Evolutionary conservation across 768 basidiomycete genomes (phyloP), one percentile per base, ranked within the genome.

Genomic region (Psilocybe tampanensis): DNA sequence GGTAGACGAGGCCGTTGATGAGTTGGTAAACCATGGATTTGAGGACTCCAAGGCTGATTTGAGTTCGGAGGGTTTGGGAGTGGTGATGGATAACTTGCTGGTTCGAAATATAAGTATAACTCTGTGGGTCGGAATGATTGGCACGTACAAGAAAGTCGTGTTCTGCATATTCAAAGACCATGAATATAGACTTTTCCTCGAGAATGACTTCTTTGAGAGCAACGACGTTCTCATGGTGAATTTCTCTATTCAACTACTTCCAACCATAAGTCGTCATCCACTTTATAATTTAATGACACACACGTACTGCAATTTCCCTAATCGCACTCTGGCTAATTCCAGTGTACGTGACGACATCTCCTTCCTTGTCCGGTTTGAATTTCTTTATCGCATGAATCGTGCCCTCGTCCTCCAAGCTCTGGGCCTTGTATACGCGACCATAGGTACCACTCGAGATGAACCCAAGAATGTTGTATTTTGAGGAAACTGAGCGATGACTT

Each of bases 61-160:
- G 77, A 7, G 82, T 77, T 8, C 97, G 90, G 2, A 95, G 80
- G 1, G 89, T 90, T 69, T 96, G 93, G 11, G 94, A 93, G 69
- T 98, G 94, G 72, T 98, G 95, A 68, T 98, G 97, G 44, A 99
- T 99, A 47, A 99, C 89, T 94, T 99, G 97, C 93, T 98, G 60
- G 29, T 47, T 21, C 52, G 3, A 24, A 42, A 54, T 42, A 44
- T 36, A 36, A 21, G 41, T 44, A 47, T 23, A 13, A 23, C 23
- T 44, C n/a, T 22, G 15, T 53, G 41, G 2, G 4, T 23, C 8
- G 13, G 22, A n/a, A 19, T 17, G 2, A 24, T 34, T 5, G 22
- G n/a, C 5, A 74, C 92, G 57, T 59, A 94, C 95, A 47, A 98
- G 81, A 68, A 98, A 98, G 72, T 99, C 97, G 67, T 99, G 97